phyloP scores from a whole-genome alignment of 345 rosid genomes.

The Pugionium cornutum region DNA sequence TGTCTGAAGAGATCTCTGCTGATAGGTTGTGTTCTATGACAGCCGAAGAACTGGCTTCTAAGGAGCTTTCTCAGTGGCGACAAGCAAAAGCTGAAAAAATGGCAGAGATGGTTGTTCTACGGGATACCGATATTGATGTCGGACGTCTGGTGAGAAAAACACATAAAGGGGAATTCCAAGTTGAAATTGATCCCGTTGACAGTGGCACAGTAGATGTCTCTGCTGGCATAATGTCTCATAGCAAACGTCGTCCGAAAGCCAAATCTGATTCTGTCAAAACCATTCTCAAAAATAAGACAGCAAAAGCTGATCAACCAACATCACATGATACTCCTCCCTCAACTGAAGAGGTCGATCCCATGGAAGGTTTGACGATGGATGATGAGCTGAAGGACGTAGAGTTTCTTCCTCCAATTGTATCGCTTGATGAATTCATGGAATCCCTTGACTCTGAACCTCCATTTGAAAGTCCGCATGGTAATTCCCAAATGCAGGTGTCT shows the following conservation, averaged over 20 bases:
- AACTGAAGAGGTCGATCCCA: slow-evolving; percentile 49
- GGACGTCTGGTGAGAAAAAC: slow-evolving; percentile 91
- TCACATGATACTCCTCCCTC: slow-evolving; percentile 57
- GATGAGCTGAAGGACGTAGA: slow-evolving; percentile 76
- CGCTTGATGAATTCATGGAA: slow-evolving; percentile 94
- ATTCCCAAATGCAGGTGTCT: slow-evolving; percentile 40
- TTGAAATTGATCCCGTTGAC: slow-evolving; percentile 73
- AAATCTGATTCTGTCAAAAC: slow-evolving; percentile 37
- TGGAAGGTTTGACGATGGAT: slow-evolving; percentile 65
- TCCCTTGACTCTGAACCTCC: slow-evolving; percentile 90
- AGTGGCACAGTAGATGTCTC: slow-evolving; percentile 63
- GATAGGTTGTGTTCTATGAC: slow-evolving; percentile 86
- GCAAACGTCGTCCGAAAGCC: slow-evolving; percentile 35
- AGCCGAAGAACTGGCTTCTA: slow-evolving; percentile 96
- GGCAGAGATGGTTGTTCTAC: slow-evolving; percentile 94
- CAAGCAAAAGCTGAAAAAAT: slow-evolving; percentile 95
- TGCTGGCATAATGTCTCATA: slow-evolving; percentile 47
- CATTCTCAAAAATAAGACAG: slow-evolving; percentile 42
- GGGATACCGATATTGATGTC: slow-evolving; percentile 72
- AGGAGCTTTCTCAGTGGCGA: slow-evolving; percentile 98
- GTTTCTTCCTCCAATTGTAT: slow-evolving; percentile 92
- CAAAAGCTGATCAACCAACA: slow-evolving; percentile 33
- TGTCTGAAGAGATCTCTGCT: slow-evolving; percentile 74
- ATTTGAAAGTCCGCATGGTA: slow-evolving; percentile 60
- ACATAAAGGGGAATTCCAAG: slow-evolving; percentile 96